Base-by-base conservation (phyloP, 2,329 filamentous ascomycete species). In the Dactylellina sp. region DNA sequence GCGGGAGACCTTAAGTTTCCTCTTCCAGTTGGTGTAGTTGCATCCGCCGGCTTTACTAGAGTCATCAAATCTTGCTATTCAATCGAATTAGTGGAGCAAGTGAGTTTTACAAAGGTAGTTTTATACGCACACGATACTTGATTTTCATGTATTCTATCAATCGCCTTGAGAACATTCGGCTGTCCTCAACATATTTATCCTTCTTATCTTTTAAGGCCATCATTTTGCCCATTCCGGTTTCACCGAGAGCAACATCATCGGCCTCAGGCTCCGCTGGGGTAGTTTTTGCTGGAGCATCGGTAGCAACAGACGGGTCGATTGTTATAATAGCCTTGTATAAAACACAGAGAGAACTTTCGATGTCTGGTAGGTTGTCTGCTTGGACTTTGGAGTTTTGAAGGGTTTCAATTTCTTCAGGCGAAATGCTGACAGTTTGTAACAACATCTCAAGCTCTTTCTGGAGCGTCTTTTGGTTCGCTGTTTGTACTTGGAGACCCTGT, bases 401-500 rank as follows among this genome's bases (percentile, higher is more conserved):
- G 5, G 91, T 88, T 59, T 89, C 88, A 14, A 99, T 85, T 75
- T 94, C 89, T 42, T 87, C 84, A 0, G 87, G 84, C 2, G 92
- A 93, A 66, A 98, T 96, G 9, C 93, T 93, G 63, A 96, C 93
- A 0, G 92, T 97, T 77, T 93, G 89, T 22, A 99, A 86, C n/a
- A 98, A 84, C 35, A 89, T 91, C 80, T 96, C 89, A 1, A 99
- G 86, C 81, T 99, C 95, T 75, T 89, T 91, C 81, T 94, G 92
- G 50, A 99, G 86, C 25, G 97, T 86, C 81, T 97, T 97, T 80
- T 99, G 95, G 78, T 99, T 99, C 42, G 95, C 92, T 18, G 94
- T 94, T 81, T 98, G 95, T 5, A 99, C 94, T 79, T 99, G 95
- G 50, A 99, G 84, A 84, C 95, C 95, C 82, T 99, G 94, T 5